These are phyloP conservation scores for Jamesozyma piceae DNA, from an alignment of 805 yeast genomes.

Conservation along the genomic window DNA sequence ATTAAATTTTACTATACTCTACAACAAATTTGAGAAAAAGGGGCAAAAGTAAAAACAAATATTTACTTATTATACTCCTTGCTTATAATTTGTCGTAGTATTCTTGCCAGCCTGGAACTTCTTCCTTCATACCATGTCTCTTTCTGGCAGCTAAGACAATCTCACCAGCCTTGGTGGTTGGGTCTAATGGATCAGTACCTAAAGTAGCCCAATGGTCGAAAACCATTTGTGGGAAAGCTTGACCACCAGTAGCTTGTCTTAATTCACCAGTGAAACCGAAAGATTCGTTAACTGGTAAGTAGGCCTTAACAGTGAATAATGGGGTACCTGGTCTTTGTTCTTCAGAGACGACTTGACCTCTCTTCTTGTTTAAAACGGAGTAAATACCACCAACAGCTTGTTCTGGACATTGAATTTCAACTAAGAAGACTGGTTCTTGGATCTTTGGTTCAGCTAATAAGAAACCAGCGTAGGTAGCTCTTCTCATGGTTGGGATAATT, in stretches of 20 bases:
- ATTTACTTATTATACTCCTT: no score
- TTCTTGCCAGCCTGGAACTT: constrained; percentile 98
- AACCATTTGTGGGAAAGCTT: constrained; percentile 99
- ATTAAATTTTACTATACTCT: no score
- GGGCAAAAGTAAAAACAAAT: no score
- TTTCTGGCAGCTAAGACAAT: constrained; percentile 67
- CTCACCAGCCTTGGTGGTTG: constrained; percentile 60
- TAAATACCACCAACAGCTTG: constrained; percentile 99
- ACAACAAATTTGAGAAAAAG: not conserved
- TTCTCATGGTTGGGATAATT: constrained; percentile 99
- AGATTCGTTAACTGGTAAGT: constrained; percentile 99
- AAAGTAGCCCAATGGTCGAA: constrained; percentile 96
- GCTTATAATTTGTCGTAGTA: constrained; percentile 87
- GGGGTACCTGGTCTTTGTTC: constrained; percentile 99
- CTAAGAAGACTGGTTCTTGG: constrained; percentile 98
- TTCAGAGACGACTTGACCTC: constrained; percentile 99
- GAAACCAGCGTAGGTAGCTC: constrained; percentile 97
- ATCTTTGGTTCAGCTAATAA: constrained; percentile 97
- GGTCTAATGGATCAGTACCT: constrained; percentile 88
- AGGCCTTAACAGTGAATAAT: constrained; percentile 98
- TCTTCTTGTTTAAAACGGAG: constrained; percentile 97
- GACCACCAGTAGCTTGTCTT: constrained; percentile 99
- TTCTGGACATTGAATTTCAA: constrained; percentile 99
- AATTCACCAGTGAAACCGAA: constrained; percentile 99
- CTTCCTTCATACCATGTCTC: constrained; percentile 95